Percentiles rank a stretch among this genome's conserved stretches.
phyloP scores from a whole-genome alignment of 2,329 filamentous ascomycete genomes.

The Alternaria triticina region DNA sequence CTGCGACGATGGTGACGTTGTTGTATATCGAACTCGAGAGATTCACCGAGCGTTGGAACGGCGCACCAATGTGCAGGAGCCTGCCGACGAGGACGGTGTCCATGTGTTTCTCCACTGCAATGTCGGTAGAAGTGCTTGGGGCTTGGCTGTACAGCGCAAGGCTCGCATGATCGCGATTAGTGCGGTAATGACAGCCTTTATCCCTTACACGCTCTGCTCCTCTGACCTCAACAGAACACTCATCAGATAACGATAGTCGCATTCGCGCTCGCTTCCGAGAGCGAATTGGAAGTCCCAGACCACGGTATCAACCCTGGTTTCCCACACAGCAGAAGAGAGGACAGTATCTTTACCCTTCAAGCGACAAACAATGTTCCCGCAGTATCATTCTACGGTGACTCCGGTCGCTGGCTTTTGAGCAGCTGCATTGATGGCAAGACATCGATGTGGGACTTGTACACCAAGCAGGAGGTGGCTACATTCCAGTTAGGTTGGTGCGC shows the following conservation, averaged over 20 bases:
- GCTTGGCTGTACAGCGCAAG: conserved; percentile 78
- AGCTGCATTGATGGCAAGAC: conserved; percentile 62
- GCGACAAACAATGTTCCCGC: conserved; percentile 60
- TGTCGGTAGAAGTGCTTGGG: conserved; percentile 85
- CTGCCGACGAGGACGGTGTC: conserved; percentile 51
- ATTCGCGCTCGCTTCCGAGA: conserved; percentile 56
- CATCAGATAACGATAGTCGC: conserved; percentile 64
- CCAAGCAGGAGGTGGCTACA: conserved; percentile 14
- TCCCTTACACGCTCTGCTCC: background rate
- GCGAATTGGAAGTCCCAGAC: background rate
- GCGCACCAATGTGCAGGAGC: conserved; percentile 3
- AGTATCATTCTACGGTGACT: conserved; percentile 64
- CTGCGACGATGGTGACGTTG: conserved; percentile 64
- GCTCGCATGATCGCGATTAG: conserved; percentile 88
- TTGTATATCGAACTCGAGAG: conserved; percentile 48
- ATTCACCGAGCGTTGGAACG: conserved; percentile 34
- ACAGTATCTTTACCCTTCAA: conserved; percentile 29
- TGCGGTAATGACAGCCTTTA: conserved; percentile 48
- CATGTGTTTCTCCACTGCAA: conserved; percentile 74
- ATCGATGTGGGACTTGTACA: conserved; percentile 55
- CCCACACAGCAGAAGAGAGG: conserved; percentile 33
- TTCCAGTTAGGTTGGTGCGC: conserved; percentile 37
- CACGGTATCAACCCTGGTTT: conserved; percentile 18
- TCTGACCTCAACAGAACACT: conserved; percentile 60
- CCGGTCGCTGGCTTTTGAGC: conserved; percentile 63